phyloP scores from a whole-genome alignment of 1,284 basidiomycete species.

The Papiliotrema terrestris region DNA sequence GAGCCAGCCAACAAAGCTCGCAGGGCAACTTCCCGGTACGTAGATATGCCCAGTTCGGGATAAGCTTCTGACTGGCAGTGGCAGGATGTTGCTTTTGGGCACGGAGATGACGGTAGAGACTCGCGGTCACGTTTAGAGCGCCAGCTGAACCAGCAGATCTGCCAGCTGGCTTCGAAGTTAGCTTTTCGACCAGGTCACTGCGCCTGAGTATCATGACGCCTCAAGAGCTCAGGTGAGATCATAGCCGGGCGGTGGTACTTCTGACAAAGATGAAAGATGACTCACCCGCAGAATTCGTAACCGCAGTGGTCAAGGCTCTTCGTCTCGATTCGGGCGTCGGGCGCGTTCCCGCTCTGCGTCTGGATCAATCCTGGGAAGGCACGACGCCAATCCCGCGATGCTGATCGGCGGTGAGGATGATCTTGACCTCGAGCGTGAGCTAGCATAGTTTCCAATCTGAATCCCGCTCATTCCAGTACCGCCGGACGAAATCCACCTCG shows the following conservation, averaged over 20 bases:
- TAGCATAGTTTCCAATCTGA: neutral
- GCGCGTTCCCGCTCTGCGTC: constrained; percentile 7
- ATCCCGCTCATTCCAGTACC: constrained; percentile 6
- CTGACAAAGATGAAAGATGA: too few relatives aligned
- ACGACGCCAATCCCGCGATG: constrained; percentile 15
- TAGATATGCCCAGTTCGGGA: neutral
- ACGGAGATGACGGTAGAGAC: neutral
- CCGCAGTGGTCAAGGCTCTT: neutral
- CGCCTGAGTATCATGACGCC: constrained; percentile 36
- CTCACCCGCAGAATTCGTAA: neutral
- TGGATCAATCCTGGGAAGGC: constrained; percentile 10
- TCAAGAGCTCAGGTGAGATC: constrained; percentile 26
- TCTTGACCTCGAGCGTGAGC: constrained; percentile 11
- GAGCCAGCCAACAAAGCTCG: neutral
- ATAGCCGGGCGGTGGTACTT: too few relatives aligned
- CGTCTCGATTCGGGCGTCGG: neutral
- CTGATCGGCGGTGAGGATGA: constrained; percentile 17
- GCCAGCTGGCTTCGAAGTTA: constrained; percentile 4
- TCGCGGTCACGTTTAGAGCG: neutral
- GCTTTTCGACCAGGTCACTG: constrained; percentile 17
- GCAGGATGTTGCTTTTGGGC: neutral
- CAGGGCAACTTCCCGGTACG: neutral
- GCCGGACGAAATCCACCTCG: constrained; percentile 4
- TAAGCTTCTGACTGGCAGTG: neutral
- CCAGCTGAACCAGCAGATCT: neutral